A percentile compares a stretch with the other conserved stretches of the same genome.
Evolutionary conservation across 2,329 filamentous ascomycete genomes (phyloP).

Genomic region (Aspergillus sp.): DNA sequence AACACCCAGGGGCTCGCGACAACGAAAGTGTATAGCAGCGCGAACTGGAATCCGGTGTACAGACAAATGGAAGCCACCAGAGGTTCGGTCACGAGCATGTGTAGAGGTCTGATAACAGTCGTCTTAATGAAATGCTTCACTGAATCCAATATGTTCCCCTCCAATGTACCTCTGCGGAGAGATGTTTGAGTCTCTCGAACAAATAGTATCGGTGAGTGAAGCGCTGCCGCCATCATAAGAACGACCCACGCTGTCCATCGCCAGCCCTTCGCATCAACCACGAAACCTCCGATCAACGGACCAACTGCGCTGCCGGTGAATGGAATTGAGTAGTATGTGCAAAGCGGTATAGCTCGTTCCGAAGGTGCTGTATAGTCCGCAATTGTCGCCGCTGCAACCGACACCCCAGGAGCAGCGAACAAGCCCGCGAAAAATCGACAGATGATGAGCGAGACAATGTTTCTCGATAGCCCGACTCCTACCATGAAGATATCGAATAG

Average conservation of each 20-base stretch:
- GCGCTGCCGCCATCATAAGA: conserved; percentile 59
- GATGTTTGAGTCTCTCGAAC: conserved; percentile 66
- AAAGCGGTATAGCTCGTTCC: conserved; percentile 12
- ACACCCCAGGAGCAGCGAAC: conserved; percentile 55
- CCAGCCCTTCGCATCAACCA: conserved; percentile 63
- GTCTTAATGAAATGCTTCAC: conserved; percentile 20
- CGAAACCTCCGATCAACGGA: conserved; percentile 69
- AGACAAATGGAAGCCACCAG: conserved; percentile 67
- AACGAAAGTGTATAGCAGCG: conserved; percentile 78
- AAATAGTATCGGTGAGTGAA: conserved; percentile 61
- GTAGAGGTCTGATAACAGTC: conserved; percentile 55
- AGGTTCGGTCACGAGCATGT: conserved; percentile 66
- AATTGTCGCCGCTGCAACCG: conserved; percentile 70
- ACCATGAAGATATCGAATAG: conserved; percentile 57
- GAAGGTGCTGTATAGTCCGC: conserved; percentile 49
- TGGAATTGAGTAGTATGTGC: conserved; percentile 19
- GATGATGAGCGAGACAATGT: conserved; percentile 68
- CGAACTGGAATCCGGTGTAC: conserved; percentile 76
- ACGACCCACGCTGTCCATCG: conserved; percentile 73
- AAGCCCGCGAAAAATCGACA: conserved; percentile 74
- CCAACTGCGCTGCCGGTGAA: conserved; percentile 37
- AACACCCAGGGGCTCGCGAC: conserved; percentile 84
- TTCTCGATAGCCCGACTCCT: conserved; percentile 52
- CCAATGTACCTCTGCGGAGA: neutral
- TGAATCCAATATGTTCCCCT: neutral